Percentiles rank a stretch among this genome's conserved stretches.
phyloP scores from a whole-genome alignment of 495 filamentous ascomycete species.

The Penicillium diatomitis region DNA sequence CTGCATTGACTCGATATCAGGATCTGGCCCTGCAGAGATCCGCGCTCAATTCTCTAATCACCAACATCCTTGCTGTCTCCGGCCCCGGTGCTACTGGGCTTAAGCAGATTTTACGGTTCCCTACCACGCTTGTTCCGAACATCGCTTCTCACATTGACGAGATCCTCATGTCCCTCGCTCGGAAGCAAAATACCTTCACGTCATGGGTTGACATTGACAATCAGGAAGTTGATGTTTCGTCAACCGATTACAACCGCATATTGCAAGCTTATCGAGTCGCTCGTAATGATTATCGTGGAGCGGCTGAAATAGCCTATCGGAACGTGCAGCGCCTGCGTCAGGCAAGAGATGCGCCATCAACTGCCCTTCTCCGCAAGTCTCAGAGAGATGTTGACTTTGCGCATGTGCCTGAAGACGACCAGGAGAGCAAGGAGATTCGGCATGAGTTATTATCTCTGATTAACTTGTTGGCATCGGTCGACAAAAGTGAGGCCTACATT shows the following conservation, averaged over 20 bases:
- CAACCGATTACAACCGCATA: constrained; percentile 60
- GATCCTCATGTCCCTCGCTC: constrained; percentile 49
- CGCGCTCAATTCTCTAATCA: constrained; percentile 58
- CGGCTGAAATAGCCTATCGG: constrained; percentile 65
- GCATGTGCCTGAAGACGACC: constrained; percentile 45
- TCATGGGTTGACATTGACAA: constrained; percentile 26
- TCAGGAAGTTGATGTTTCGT: constrained; percentile 22
- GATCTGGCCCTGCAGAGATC: constrained; percentile 55
- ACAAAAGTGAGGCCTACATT: constrained; percentile 67
- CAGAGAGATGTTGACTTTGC: constrained; percentile 37
- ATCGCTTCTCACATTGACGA: constrained; percentile 71
- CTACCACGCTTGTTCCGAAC: constrained; percentile 52
- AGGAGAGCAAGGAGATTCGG: constrained; percentile 44
- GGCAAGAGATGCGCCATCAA: constrained; percentile 39
- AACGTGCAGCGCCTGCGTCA: constrained; percentile 48
- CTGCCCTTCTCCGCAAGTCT: constrained; percentile 29
- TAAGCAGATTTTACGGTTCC: constrained; percentile 60
- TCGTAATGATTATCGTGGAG: constrained; percentile 79
- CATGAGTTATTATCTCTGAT: constrained; percentile 73
- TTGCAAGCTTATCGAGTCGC: constrained; percentile 83
- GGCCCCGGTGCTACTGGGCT: constrained; percentile 42
- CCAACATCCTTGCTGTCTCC: constrained; percentile 58
- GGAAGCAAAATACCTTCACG: constrained; percentile 27
- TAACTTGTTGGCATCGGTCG: constrained; percentile 80
- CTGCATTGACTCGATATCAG: constrained; percentile 61